Percentiles rank a stretch among this genome's conserved stretches.
Evolutionary conservation across 2,329 filamentous ascomycete genomes (phyloP).

Genomic region (Pseudocercospora eumusae): DNA sequence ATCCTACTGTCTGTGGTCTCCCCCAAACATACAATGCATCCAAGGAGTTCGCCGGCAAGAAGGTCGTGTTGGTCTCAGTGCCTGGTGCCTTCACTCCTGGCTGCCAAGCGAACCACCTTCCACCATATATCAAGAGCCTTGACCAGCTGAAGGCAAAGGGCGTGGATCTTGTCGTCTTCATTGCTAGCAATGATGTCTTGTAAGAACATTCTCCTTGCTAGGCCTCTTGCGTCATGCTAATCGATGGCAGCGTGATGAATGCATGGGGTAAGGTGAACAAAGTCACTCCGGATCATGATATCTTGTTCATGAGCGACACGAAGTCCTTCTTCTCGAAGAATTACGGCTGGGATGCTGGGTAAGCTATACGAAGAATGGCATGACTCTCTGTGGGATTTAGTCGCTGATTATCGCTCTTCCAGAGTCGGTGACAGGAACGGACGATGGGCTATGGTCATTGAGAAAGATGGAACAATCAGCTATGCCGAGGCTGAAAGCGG

Average conservation of each 20-base stretch:
- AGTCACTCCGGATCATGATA: slow-evolving; percentile 69
- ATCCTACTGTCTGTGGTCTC: slow-evolving; percentile 74
- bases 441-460: slow-evolving; percentile 77
- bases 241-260: slow-evolving; percentile 56
- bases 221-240: background rate
- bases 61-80: slow-evolving; percentile 68
- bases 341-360: slow-evolving; percentile 70
- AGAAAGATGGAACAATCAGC: slow-evolving; percentile 74
- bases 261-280: slow-evolving; percentile 74
- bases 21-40: slow-evolving; percentile 77
- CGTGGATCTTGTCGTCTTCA: slow-evolving; percentile 77
- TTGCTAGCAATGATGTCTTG: slow-evolving; percentile 84
- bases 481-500: slow-evolving; percentile 75
- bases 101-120: slow-evolving; percentile 78
- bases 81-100: slow-evolving; percentile 75
- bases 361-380: slow-evolving; percentile 61
- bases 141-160: slow-evolving; percentile 74
- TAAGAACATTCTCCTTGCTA: slow-evolving; percentile 76
- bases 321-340: slow-evolving; percentile 73
- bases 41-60: slow-evolving; percentile 72
- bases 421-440: slow-evolving; percentile 66
- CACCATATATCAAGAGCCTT: slow-evolving; percentile 74
- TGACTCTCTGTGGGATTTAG: background rate
- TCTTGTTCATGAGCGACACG: slow-evolving; percentile 76
- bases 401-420: background rate